These are phyloP conservation scores for Madurella mycetomatis DNA, from an alignment of 2,329 filamentous ascomycete genomes.

Conservation along the genomic window DNA sequence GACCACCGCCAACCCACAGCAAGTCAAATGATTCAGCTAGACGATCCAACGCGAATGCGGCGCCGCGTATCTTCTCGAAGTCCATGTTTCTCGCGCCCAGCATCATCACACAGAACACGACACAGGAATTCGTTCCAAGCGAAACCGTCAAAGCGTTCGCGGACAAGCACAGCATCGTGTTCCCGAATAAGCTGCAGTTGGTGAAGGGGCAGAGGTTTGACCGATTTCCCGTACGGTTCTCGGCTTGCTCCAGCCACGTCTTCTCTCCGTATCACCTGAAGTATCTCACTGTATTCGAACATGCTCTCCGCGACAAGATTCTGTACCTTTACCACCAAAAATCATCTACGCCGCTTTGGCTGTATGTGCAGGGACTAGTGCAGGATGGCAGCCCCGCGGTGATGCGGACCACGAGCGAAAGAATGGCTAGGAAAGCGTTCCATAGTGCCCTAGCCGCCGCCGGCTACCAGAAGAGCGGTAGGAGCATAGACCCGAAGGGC, in stretches of 20 bases:
- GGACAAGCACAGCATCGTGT: not conserved
- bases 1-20: too few species aligned
- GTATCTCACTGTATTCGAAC: constrained; percentile 31
- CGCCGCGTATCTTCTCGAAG: too few species aligned
- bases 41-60: too few species aligned
- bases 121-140: not conserved
- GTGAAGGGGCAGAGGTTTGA: constrained; percentile 1
- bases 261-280: constrained; percentile 32
- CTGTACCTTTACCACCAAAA: constrained; percentile 17
- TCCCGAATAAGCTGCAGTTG: not conserved
- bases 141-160: not conserved
- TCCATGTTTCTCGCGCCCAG: too few species aligned
- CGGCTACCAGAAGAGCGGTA: constrained; percentile 16
- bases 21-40: too few species aligned
- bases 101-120: too few species aligned
- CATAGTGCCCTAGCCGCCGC: constrained; percentile 17
- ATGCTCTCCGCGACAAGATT: constrained; percentile 28
- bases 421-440: constrained; percentile 6
- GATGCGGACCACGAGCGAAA: constrained; percentile 8
- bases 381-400: constrained; percentile 9
- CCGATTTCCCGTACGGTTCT: constrained; percentile 26
- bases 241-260: constrained; percentile 29
- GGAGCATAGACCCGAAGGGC: not conserved
- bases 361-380: constrained; percentile 4
- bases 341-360: constrained; percentile 12